Percentiles rank a stretch among this genome's conserved stretches.
phyloP scores from a whole-genome alignment of 345 rosid genomes.

The Anacardium occidentale region DNA sequence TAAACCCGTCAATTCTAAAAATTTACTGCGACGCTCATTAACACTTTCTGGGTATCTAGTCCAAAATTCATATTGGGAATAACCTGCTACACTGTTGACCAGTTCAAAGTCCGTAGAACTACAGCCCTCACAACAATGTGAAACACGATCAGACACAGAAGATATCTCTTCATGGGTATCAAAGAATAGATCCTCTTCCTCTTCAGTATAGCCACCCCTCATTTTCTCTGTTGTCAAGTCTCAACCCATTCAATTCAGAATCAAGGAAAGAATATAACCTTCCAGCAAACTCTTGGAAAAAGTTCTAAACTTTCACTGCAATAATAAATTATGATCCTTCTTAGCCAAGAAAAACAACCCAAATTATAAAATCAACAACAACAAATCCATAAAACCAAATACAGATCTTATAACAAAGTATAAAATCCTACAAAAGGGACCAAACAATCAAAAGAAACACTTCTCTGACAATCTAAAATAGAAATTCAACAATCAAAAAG shows the following conservation, averaged over 20 bases:
- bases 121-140: conserved; percentile 37
- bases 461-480: background rate
- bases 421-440: conserved; percentile 9
- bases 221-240: background rate
- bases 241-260: conserved; percentile 37
- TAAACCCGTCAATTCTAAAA: conserved; percentile 37
- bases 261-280: background rate
- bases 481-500: background rate
- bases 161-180: conserved; percentile 63
- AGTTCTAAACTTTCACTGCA: background rate
- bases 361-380: conserved; percentile 10
- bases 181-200: conserved; percentile 48
- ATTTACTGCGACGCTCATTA: conserved; percentile 48
- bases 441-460: background rate
- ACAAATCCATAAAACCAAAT: background rate
- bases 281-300: background rate
- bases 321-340: background rate
- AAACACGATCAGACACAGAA: conserved; percentile 48
- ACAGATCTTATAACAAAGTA: conserved; percentile 23
- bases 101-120: conserved; percentile 22
- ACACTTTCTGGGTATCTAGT: conserved; percentile 50
- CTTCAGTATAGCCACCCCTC: conserved; percentile 39
- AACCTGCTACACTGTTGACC: conserved; percentile 13
- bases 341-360: background rate
- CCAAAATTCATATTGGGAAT: conserved; percentile 51